Evolutionary conservation across 352 stramenopile species (phyloP).

Genomic region (Phytophthora sp.): DNA sequence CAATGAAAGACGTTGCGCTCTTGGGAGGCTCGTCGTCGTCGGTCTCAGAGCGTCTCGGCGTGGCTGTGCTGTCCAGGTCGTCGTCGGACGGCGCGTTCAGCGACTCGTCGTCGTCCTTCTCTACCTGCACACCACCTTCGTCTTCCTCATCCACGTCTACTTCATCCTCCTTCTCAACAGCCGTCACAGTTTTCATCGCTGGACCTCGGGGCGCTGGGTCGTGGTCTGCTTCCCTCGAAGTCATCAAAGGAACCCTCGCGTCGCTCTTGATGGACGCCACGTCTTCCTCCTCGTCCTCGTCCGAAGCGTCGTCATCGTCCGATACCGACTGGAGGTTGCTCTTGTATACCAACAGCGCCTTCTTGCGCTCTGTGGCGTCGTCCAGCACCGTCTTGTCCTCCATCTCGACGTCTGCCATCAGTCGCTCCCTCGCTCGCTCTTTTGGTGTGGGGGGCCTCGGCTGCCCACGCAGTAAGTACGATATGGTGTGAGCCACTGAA

Average conservation of each 20-base stretch:
- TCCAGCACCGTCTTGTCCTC: constrained; percentile 37
- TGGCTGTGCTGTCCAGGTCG: constrained; percentile 73
- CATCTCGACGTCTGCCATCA: constrained; percentile 54
- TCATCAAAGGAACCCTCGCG: constrained; percentile 1
- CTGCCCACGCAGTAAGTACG: constrained; percentile 9
- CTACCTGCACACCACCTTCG: constrained; percentile 63
- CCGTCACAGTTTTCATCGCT: background rate
- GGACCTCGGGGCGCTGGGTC: constrained; percentile 25
- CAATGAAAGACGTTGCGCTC: background rate
- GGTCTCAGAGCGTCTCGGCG: constrained; percentile 51
- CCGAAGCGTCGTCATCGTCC: constrained; percentile 60
- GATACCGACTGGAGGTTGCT: constrained; percentile 67
- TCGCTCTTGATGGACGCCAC: constrained; percentile 15
- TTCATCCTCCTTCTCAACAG: constrained; percentile 21
- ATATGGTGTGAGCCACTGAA: background rate
- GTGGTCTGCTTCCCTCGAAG: constrained; percentile 19
- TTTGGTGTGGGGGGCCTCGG: constrained; percentile 2
- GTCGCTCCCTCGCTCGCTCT: constrained; percentile 21
- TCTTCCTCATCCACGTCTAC: constrained; percentile 49
- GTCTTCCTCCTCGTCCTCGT: constrained; percentile 53
- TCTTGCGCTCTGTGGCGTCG: constrained; percentile 67
- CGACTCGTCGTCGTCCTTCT: constrained; percentile 83
- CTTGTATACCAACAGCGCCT: constrained; percentile 82
- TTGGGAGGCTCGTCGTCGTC: constrained; percentile 36
- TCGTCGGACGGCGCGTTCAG: constrained; percentile 77